Evolutionary conservation across 805 yeast species (phyloP).

Genomic region (Monosporozyma servazzii): DNA sequence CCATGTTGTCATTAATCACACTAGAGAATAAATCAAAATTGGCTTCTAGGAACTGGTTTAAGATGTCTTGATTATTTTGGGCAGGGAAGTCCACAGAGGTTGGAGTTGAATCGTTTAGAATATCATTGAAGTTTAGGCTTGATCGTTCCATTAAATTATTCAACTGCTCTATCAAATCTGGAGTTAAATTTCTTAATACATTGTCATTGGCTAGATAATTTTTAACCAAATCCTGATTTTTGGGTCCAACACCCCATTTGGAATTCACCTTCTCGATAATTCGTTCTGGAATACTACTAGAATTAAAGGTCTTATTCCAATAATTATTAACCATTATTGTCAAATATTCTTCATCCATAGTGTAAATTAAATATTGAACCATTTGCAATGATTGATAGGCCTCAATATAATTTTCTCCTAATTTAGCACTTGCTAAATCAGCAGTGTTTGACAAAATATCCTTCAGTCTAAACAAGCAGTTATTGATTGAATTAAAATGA

Average conservation of each 20-base stretch:
- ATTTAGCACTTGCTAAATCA: slow-evolving; percentile 2
- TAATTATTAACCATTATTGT: slow-evolving; percentile 6
- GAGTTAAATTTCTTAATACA: slow-evolving; percentile 3
- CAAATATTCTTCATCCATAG: slow-evolving; percentile 8
- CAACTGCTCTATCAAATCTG: slow-evolving; percentile 4
- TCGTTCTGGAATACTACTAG: slow-evolving; percentile 6
- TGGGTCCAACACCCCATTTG: slow-evolving; percentile 18
- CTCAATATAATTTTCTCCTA: slow-evolving; percentile 9
- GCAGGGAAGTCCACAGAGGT: neutral
- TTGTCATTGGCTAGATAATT: slow-evolving; percentile 10
- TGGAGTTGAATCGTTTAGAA: neutral
- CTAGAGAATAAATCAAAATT: slow-evolving; percentile 12
- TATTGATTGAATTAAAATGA: neutral
- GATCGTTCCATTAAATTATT: slow-evolving; percentile 4
- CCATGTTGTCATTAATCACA: slow-evolving; percentile 12
- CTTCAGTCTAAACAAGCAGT: neutral
- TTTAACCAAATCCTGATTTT: slow-evolving; percentile 6
- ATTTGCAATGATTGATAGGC: slow-evolving; percentile 10
- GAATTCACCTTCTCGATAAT: slow-evolving; percentile 9
- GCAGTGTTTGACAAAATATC: slow-evolving; percentile 1
- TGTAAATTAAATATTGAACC: slow-evolving; percentile 11
- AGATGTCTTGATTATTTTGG: slow-evolving; percentile 2
- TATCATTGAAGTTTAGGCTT: neutral
- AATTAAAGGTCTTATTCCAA: slow-evolving; percentile 9
- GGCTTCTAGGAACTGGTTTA: slow-evolving; percentile 10